Evolutionary conservation across 345 rosid species (phyloP).

Genomic region (Adansonia digitata): DNA sequence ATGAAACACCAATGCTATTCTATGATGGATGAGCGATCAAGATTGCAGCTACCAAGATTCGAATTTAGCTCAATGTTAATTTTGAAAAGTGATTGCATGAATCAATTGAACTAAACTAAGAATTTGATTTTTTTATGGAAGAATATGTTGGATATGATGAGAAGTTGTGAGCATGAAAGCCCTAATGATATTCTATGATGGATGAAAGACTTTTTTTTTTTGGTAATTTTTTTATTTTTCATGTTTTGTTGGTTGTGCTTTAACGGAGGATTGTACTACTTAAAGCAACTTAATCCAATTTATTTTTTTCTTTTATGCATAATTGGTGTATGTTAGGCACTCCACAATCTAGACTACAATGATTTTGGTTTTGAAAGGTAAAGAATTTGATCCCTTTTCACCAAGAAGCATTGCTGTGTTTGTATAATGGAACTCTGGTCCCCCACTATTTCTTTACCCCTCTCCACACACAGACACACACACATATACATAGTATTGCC

Average conservation of each 20-base stretch:
- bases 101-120: no score
- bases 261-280: constrained; percentile 12
- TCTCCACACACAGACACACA: not conserved
- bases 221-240: not conserved
- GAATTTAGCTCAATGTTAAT: no score
- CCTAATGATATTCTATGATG: not conserved
- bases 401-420: constrained; percentile 14
- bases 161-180: not conserved
- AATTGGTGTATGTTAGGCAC: constrained; percentile 24
- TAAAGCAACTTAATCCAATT: constrained; percentile 13
- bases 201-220: not conserved
- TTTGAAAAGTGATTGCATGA: no score
- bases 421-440: constrained; percentile 32
- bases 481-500: not conserved
- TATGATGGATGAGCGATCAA: no score
- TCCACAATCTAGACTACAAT: constrained; percentile 36
- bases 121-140: no score
- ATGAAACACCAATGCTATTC: no score
- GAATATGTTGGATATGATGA: not conserved
- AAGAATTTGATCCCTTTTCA: constrained; percentile 35
- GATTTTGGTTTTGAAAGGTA: constrained; percentile 24
- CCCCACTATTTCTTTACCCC: constrained; percentile 16
- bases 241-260: constrained; percentile 14
- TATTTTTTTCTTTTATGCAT: not conserved
- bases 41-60: no score